These are phyloP conservation scores for Alternaria rosae DNA, from an alignment of 2,329 filamentous ascomycete genomes.

Conservation along the genomic window DNA sequence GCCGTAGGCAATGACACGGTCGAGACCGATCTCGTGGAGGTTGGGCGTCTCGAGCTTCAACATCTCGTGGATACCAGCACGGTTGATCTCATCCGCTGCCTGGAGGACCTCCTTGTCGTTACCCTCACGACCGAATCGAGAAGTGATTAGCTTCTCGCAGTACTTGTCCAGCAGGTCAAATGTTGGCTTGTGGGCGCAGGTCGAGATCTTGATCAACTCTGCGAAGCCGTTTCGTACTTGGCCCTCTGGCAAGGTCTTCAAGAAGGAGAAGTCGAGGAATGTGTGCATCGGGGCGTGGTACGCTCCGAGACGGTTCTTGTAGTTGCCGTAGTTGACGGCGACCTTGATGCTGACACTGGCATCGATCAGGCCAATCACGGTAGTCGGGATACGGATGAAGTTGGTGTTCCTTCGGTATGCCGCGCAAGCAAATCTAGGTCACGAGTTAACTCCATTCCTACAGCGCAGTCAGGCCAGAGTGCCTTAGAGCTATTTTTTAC, in stretches of 20 bases:
- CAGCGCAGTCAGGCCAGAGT: conserved; percentile 55
- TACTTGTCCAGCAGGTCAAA: conserved; percentile 73
- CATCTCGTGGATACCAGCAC: conserved; percentile 76
- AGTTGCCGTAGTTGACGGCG: conserved; percentile 78
- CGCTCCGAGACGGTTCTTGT: conserved; percentile 77
- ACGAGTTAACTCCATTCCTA: conserved; percentile 30
- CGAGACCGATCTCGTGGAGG: conserved; percentile 74
- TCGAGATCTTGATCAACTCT: conserved; percentile 78
- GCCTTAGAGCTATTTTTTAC: conserved; percentile 62
- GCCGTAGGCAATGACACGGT: conserved; percentile 76
- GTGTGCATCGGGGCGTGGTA: conserved; percentile 77
- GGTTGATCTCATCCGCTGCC: conserved; percentile 72
- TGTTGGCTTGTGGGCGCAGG: conserved; percentile 70
- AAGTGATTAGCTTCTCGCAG: conserved; percentile 71
- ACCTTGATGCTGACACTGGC: conserved; percentile 80
- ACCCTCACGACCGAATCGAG: conserved; percentile 69
- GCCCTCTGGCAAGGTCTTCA: conserved; percentile 70
- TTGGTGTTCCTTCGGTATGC: conserved; percentile 76
- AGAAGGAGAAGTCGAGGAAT: conserved; percentile 76
- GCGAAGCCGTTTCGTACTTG: conserved; percentile 78
- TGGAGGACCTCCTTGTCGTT: conserved; percentile 64
- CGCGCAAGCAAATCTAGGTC: conserved; percentile 64
- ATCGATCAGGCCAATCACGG: conserved; percentile 77
- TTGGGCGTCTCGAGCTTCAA: conserved; percentile 76
- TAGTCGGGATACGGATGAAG: conserved; percentile 76